Conservation (phyloP, 768 basidiomycete species). For the Tricholoma hemisulphureum region DNA sequence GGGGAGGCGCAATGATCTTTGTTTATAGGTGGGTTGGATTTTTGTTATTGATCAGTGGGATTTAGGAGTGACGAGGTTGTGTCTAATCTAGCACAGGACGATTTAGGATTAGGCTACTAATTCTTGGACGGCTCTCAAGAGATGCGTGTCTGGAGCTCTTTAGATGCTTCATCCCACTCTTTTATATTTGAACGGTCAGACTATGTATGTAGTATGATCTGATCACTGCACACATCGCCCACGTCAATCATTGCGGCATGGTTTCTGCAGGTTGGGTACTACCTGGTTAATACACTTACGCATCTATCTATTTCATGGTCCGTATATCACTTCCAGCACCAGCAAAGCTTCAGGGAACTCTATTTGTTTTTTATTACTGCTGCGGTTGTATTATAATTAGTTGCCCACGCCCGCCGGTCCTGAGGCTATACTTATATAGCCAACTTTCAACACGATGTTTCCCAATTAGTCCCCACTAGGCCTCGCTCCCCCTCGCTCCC, state of each 20-base stretch:
- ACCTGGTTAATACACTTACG: conserved; percentile 1
- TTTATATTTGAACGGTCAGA: not conserved
- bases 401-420: no score
- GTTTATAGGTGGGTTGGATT: not conserved
- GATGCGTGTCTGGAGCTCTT: not conserved
- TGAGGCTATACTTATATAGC: no score
- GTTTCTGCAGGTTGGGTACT: not conserved
- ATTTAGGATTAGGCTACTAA: not conserved
- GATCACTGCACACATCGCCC: no score
- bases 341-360: not conserved
- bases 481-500: conserved; percentile 10
- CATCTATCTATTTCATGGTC: not conserved
- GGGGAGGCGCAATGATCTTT: conserved; percentile 4
- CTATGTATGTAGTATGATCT: no score
- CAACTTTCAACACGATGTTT: not conserved
- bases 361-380: not conserved
- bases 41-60: not conserved
- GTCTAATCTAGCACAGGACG: not conserved
- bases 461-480: conserved; percentile 3
- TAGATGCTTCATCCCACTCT: not conserved
- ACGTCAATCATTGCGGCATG: no score
- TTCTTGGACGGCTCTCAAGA: not conserved
- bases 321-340: conserved; percentile 3
- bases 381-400: no score
- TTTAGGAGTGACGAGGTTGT: not conserved